Percentiles rank a stretch among this genome's conserved stretches.
Evolutionary conservation across 2,329 filamentous ascomycete species (phyloP).

Genomic region (Tolypocladium cylindrosporum): DNA sequence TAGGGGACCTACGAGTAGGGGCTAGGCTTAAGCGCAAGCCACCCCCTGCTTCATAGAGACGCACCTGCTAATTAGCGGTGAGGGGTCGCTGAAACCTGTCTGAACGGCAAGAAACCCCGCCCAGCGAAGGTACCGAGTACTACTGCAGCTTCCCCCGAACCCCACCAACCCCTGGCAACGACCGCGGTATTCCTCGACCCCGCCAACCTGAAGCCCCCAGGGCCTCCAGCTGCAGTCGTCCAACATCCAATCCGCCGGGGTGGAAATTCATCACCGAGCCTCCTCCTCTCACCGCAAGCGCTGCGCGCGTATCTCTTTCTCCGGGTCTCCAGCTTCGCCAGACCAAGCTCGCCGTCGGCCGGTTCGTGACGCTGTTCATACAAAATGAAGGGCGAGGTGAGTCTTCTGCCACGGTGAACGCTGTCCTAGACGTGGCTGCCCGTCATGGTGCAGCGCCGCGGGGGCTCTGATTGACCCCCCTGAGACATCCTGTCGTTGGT

Average conservation of each 20-base stretch:
- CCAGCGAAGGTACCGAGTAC: slow-evolving; percentile 3
- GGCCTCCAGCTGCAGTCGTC: not conserved
- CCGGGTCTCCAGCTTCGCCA: slow-evolving; percentile 10
- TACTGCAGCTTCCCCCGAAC: not conserved
- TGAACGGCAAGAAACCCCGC: too few relatives aligned
- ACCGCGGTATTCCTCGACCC: not conserved
- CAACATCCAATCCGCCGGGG: not conserved
- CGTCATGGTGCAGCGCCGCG: not conserved
- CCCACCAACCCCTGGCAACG: not conserved
- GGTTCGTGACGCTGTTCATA: slow-evolving; percentile 8
- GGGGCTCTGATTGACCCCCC: not conserved
- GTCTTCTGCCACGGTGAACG: slow-evolving; percentile 9
- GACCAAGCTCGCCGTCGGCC: slow-evolving; percentile 11
- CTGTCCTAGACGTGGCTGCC: not conserved
- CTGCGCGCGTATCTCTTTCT: slow-evolving; percentile 22
- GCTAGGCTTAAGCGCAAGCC: not conserved
- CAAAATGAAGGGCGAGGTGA: slow-evolving; percentile 50
- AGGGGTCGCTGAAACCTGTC: slow-evolving; percentile 2
- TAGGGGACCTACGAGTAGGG: not conserved
- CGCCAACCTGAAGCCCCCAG: not conserved
- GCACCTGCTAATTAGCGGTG: slow-evolving; percentile 3
- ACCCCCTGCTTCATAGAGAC: slow-evolving; percentile 1
- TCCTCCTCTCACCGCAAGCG: slow-evolving; percentile 18
- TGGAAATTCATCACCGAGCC: slow-evolving; percentile 23
- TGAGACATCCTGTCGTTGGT: slow-evolving; percentile 2